These are phyloP conservation scores for Sarocladium strictum DNA, from an alignment of 2,329 filamentous ascomycete genomes.

Conservation along the genomic window DNA sequence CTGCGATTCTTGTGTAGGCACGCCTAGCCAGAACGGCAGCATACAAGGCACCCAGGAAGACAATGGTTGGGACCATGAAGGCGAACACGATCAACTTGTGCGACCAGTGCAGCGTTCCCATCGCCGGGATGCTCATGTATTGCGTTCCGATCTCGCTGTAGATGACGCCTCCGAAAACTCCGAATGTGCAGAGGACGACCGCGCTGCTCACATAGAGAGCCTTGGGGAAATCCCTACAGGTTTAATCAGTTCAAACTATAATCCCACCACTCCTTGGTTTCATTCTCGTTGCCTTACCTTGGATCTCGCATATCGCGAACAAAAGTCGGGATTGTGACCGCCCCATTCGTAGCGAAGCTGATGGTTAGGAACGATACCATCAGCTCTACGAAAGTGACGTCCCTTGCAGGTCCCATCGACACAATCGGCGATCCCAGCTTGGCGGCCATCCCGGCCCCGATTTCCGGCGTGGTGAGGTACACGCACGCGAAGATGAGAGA, in stretches of 20 bases:
- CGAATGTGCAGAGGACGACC: constrained; percentile 4
- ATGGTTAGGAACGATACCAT: constrained; percentile 9
- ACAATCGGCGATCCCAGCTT: background rate
- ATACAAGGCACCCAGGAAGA: constrained; percentile 10
- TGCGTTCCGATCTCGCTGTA: constrained; percentile 6
- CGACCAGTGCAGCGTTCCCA: background rate
- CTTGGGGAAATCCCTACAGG: constrained; percentile 11
- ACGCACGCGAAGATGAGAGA: background rate
- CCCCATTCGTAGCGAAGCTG: constrained; percentile 10
- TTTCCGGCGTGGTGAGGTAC: background rate
- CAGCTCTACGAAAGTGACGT: background rate
- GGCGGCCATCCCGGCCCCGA: background rate
- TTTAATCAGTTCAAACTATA: no score
- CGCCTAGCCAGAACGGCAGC: constrained; percentile 8
- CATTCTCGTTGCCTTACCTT: no score
- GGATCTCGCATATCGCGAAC: constrained; percentile 11
- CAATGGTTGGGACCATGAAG: constrained; percentile 8
- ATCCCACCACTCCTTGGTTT: no score
- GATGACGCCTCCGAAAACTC: constrained; percentile 7
- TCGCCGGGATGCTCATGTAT: constrained; percentile 6
- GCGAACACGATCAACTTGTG: background rate
- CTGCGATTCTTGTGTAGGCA: background rate
- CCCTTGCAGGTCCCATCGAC: background rate
- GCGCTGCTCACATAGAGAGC: constrained; percentile 8
- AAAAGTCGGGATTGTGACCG: constrained; percentile 10